Conservation (phyloP, 164 flowering plant species). For the Chimonanthus praecox region DNA sequence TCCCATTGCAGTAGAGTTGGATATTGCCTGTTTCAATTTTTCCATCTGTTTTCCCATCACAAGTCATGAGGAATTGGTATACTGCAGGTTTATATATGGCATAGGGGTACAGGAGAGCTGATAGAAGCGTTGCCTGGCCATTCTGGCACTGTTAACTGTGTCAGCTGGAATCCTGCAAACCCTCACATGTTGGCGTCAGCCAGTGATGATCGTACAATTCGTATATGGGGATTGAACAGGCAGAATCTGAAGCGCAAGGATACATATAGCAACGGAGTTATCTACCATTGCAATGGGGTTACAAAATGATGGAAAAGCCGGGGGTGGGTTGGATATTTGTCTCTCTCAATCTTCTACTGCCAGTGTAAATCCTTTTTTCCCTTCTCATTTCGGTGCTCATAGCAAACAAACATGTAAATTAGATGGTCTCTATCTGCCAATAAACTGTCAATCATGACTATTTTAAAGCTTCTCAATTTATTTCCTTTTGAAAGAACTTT, state of each 20-base stretch:
- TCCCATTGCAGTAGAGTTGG: no score
- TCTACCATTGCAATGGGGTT: slow-evolving; percentile 13
- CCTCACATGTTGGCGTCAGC: slow-evolving; percentile 18
- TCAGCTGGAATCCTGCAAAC: slow-evolving; percentile 20
- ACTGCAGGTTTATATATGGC: slow-evolving; percentile 20
- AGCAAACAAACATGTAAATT: slow-evolving; percentile 17
- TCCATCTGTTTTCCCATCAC: no score
- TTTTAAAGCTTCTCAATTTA: background rate
- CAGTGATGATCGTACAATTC: slow-evolving; percentile 15
- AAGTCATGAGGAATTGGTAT: background rate
- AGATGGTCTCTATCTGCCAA: slow-evolving; percentile 13
- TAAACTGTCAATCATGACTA: slow-evolving; percentile 11
- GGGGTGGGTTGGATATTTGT: background rate
- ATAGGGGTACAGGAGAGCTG: slow-evolving; percentile 15
- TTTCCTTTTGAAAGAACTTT: background rate
- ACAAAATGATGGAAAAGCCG: background rate
- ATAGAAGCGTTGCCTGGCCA: slow-evolving; percentile 17
- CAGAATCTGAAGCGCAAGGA: slow-evolving; percentile 6
- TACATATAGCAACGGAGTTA: slow-evolving; percentile 6
- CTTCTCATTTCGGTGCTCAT: slow-evolving; percentile 2
- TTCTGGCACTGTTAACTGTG: slow-evolving; percentile 20
- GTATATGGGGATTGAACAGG: slow-evolving; percentile 13
- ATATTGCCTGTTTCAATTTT: no score
- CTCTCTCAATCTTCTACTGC: background rate
- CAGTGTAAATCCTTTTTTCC: slow-evolving; percentile 11